Evolutionary conservation across 768 basidiomycete species (phyloP), one percentile per base, ranked within the genome.

Genomic region (Phlebiopsis flavidoalba): DNA sequence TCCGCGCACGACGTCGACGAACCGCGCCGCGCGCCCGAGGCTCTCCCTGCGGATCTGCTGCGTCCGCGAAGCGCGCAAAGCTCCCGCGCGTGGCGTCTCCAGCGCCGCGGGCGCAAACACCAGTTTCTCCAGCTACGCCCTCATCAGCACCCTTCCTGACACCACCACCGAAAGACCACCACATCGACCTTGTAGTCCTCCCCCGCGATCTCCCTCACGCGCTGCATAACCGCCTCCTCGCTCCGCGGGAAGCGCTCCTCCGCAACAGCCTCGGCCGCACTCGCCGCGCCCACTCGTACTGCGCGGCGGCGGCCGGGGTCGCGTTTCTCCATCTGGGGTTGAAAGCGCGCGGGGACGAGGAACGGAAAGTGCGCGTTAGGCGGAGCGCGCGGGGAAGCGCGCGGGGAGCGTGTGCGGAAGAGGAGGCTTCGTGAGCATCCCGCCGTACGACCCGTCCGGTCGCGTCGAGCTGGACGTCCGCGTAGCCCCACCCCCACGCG

Each of bases 291-390:
- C 88, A 89, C 12, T 70, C 73, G 66, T 92, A 92, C 63, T 83
- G 76, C 2, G 71, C 63, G 46, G 74, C 75, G 36, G 11, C 8
- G 8, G 75, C n/a, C 57, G 10, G 57, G 65, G 56, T 60, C 70
- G 53, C 70, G 69, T 52, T 75, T 68, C 49, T 60, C 60, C 60
- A 88, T 66, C 51, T 70, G 67, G 2, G 71, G 63, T 63, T 79
- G 69, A 77, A 86, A 80, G 59, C 63, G 72, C 17, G 68, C 67
- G 35, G 91, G 91, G 4, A 81, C 82, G 67, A 88, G 68, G 80
- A 95, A 88, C 10, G 93, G 91, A 80, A 94, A 94, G 68, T 88
- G 86, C 1, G 84, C 89, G 66, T n/a, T 91, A 90, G 2, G 79
- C 79, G 11, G 85, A 88, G 15, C 81, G 79, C 22, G 78, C 73